These are phyloP conservation scores for Talaromyces proteolyticus DNA, from an alignment of 495 filamentous ascomycete species.

Conservation along the genomic window DNA sequence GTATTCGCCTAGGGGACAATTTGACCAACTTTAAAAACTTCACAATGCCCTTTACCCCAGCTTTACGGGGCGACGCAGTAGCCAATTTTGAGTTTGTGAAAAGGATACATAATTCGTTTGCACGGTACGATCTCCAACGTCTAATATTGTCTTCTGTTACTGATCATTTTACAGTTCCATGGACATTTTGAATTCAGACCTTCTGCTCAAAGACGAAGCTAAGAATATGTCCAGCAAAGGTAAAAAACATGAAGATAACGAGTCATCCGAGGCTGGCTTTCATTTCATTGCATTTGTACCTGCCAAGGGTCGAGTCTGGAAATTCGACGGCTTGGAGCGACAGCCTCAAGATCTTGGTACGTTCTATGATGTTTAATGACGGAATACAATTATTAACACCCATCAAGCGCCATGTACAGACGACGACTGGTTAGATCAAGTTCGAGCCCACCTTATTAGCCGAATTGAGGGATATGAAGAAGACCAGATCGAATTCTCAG, in stretches of 20 bases:
- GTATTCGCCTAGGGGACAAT: slow-evolving; percentile 58
- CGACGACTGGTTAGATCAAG: slow-evolving; percentile 45
- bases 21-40: slow-evolving; percentile 66
- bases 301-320: slow-evolving; percentile 69
- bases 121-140: slow-evolving; percentile 52
- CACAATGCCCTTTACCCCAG: slow-evolving; percentile 60
- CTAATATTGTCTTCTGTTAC: background rate
- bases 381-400: background rate
- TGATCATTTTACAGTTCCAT: slow-evolving; percentile 45
- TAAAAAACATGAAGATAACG: slow-evolving; percentile 29
- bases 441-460: slow-evolving; percentile 37
- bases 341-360: slow-evolving; percentile 68
- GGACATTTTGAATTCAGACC: slow-evolving; percentile 73
- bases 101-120: slow-evolving; percentile 79
- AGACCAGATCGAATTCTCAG: slow-evolving; percentile 51
- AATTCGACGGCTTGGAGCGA: slow-evolving; percentile 78
- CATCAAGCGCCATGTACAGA: slow-evolving; percentile 26
- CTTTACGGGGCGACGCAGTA: slow-evolving; percentile 68
- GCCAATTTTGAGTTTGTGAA: slow-evolving; percentile 72
- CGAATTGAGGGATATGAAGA: slow-evolving; percentile 49
- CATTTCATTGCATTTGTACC: slow-evolving; percentile 93
- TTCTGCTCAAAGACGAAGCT: slow-evolving; percentile 59
- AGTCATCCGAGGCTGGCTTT: slow-evolving; percentile 51
- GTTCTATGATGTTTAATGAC: slow-evolving; percentile 6
- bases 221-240: slow-evolving; percentile 36